Conservation (phyloP, 2,329 filamentous ascomycete species). For the Ceratocystis lukuohia region DNA sequence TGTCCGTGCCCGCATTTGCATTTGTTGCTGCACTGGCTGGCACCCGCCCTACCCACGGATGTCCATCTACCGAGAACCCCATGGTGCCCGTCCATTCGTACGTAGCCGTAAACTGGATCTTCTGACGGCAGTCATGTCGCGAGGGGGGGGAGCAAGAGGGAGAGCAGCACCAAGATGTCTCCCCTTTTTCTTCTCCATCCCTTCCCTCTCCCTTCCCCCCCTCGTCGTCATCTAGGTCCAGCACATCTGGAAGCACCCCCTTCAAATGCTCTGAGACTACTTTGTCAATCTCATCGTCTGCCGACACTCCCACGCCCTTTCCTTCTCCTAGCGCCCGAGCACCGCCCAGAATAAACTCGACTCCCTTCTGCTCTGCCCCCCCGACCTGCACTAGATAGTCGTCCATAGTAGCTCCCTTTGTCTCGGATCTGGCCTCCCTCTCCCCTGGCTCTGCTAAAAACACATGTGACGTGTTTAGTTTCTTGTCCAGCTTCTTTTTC, state of each 20-base stretch:
- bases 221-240: slow-evolving; percentile 24
- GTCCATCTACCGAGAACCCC: slow-evolving; percentile 55
- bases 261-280: slow-evolving; percentile 44
- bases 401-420: slow-evolving; percentile 36
- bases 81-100: slow-evolving; percentile 72
- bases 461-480: slow-evolving; percentile 46
- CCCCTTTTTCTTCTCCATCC: background rate
- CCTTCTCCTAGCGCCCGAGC: slow-evolving; percentile 41
- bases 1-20: too few species aligned
- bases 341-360: slow-evolving; percentile 56
- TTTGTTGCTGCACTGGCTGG: slow-evolving; percentile 38
- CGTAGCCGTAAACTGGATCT: slow-evolving; percentile 35
- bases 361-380: slow-evolving; percentile 35
- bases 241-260: slow-evolving; percentile 28
- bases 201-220: background rate
- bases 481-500: too few species aligned
- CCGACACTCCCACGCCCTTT: slow-evolving; percentile 42
- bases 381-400: slow-evolving; percentile 60
- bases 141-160: slow-evolving; percentile 23
- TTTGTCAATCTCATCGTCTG: slow-evolving; percentile 45
- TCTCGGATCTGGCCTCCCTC: slow-evolving; percentile 8
- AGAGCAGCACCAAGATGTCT: too few species aligned
- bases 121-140: slow-evolving; percentile 27
- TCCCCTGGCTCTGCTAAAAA: slow-evolving; percentile 35
- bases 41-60: slow-evolving; percentile 60